Base-by-base conservation (phyloP, 2,329 filamentous ascomycete genomes). In the Stachybotrys chartarum region DNA sequence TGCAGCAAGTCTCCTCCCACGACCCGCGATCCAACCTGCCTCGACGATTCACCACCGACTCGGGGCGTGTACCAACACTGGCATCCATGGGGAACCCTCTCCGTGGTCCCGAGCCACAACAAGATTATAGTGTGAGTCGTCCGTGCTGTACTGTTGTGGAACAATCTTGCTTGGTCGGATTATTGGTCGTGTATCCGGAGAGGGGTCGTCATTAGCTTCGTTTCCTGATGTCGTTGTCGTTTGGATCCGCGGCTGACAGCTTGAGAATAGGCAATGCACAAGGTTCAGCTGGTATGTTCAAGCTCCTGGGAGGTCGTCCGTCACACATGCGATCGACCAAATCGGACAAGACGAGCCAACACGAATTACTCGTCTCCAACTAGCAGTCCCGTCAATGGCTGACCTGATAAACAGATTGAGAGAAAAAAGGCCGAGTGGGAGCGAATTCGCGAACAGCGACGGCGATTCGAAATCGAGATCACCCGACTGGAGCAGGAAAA, bases 391-490 rank as follows among this genome's bases (percentile, higher is more conserved):
- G 5, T 14, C n/a, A 51, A 42, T 55, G 58, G 63, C 72, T 78
- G 65, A 83, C 70, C 61, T 56, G 49, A 50, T 56, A 52, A 55
- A 57, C 72, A 97, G 92, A 84, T 96, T 68, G 92, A 96, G 71
- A 94, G 94, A 75, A 96, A 96, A 75, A 91, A 91, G 67, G 78
- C 90, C 67, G 91, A 96, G 71, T 95, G 95, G 75, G 93, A 97
- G 72, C 86, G 87, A 66, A 86, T 97, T 64, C 84, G 90, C 61
- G 90, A 96, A 72, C 90, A 96, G 70, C 91, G 90, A 66, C 85
- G 90, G 60, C 85, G 88, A 50, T 96, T 96, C 65, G 91, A 97
- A 74, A 86, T 89, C 61, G 91, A 97, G 71, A 91, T 99, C 84
- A 89, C 92, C 70, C 83, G 91, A 63, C 80, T 97, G 59, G 91